Evolutionary conservation across 2,329 filamentous ascomycete genomes (phyloP).

Genomic region (Aspergillaceae sp.): DNA sequence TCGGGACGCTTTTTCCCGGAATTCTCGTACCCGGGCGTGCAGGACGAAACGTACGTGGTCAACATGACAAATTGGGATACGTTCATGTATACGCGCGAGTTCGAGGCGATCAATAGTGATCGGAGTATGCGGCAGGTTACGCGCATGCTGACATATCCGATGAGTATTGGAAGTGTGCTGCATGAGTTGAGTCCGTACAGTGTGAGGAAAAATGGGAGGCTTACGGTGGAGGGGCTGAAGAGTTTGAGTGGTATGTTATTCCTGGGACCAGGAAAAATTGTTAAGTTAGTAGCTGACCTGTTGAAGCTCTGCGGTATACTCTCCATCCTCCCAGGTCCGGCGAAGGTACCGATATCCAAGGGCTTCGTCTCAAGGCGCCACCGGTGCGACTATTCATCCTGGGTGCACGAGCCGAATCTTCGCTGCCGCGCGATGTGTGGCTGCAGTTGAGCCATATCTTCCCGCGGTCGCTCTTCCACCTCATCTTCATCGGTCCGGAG

Average conservation of each 20-base stretch:
- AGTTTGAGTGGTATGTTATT: constrained; percentile 71
- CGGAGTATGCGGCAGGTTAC: constrained; percentile 88
- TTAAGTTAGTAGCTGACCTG: constrained; percentile 8
- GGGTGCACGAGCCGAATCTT: constrained; percentile 94
- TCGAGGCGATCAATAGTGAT: constrained; percentile 82
- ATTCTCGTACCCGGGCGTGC: constrained; percentile 79
- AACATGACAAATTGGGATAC: constrained; percentile 99
- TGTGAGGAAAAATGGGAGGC: constrained; percentile 61
- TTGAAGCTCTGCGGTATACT: constrained; percentile 75
- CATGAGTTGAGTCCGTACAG: constrained; percentile 93
- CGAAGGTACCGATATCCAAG: constrained; percentile 63
- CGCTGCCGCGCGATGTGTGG: constrained; percentile 88
- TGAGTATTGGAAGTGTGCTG: constrained; percentile 82
- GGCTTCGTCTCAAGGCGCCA: constrained; percentile 73
- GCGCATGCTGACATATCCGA: constrained; percentile 82
- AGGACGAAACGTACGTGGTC: constrained; percentile 84
- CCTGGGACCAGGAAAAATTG: not conserved
- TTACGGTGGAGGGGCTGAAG: constrained; percentile 85
- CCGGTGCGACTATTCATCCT: constrained; percentile 88
- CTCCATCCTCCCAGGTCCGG: constrained; percentile 80
- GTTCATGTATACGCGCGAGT: constrained; percentile 85
- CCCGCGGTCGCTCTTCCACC: constrained; percentile 78
- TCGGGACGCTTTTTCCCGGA: constrained; percentile 90
- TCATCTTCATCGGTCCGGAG: constrained; percentile 93
- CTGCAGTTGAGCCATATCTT: constrained; percentile 90